Evolutionary conservation across 352 stramenopile species (phyloP).

Genomic region (Globisporangium canariense): DNA sequence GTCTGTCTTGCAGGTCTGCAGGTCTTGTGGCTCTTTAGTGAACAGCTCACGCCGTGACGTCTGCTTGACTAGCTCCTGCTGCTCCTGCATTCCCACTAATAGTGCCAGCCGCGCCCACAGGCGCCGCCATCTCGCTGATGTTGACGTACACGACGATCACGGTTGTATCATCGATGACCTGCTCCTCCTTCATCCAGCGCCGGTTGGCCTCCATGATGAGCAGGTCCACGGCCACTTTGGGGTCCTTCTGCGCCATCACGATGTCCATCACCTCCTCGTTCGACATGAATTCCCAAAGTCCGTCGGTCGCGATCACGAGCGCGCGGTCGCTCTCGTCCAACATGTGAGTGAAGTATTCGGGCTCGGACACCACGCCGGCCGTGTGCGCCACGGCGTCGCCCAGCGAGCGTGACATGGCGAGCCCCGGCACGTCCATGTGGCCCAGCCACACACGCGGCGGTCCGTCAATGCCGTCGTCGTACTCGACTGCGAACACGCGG

Average conservation of each 20-base stretch:
- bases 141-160: constrained; percentile 96
- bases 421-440: constrained; percentile 97
- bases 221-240: constrained; percentile 86
- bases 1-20: neutral
- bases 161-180: constrained; percentile 99
- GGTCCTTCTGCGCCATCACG: constrained; percentile 67
- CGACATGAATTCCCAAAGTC: constrained; percentile 98
- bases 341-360: constrained; percentile 91
- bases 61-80: neutral
- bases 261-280: constrained; percentile 94
- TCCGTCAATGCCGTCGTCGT: constrained; percentile 98
- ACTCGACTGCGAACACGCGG: constrained; percentile 98
- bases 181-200: constrained; percentile 98
- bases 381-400: constrained; percentile 97
- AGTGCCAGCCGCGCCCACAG: constrained; percentile 6
- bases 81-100: neutral
- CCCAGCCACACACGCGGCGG: constrained; percentile 97
- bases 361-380: constrained; percentile 92
- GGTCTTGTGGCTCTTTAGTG: neutral
- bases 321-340: constrained; percentile 88
- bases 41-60: neutral
- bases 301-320: constrained; percentile 96
- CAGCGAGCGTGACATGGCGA: constrained; percentile 97
- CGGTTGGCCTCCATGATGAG: constrained; percentile 95
- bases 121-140: constrained; percentile 38